Percentiles rank a stretch among this genome's conserved stretches.
Conservation (phyloP, 2,329 filamentous ascomycete species). For the Colletotrichum eleusines region DNA sequence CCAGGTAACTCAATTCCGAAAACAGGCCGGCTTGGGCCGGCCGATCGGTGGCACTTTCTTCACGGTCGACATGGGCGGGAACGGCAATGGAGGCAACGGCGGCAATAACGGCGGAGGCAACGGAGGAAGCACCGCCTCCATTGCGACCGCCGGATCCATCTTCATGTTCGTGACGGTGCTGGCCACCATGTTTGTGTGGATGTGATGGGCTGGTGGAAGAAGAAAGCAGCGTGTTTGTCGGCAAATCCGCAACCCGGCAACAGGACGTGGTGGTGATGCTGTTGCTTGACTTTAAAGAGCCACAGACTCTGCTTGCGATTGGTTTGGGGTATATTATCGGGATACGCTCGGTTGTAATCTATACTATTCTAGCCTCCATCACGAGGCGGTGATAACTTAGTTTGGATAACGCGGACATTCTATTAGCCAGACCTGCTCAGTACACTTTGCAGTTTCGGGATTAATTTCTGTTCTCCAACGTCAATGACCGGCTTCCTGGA, state of each 20-base stretch:
- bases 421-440: not conserved
- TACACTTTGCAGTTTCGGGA: not conserved
- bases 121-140: constrained; percentile 24
- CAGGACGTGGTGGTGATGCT: not conserved
- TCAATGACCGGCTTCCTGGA: no score
- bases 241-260: not conserved
- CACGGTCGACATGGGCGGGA: constrained; percentile 44
- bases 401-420: not conserved
- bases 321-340: not conserved
- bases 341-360: not conserved
- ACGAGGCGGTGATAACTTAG: not conserved
- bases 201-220: not conserved
- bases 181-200: constrained; percentile 37
- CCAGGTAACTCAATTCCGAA: constrained; percentile 24
- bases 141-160: constrained; percentile 24
- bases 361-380: not conserved
- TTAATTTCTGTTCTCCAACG: no score
- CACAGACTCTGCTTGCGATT: not conserved
- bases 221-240: not conserved
- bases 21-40: constrained; percentile 43
- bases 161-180: constrained; percentile 33
- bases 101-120: constrained; percentile 21
- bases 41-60: constrained; percentile 48
- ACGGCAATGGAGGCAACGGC: constrained; percentile 3
- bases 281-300: no score